Conservation (phyloP, 768 basidiomycete genomes). For the Clathrus columnatus region DNA sequence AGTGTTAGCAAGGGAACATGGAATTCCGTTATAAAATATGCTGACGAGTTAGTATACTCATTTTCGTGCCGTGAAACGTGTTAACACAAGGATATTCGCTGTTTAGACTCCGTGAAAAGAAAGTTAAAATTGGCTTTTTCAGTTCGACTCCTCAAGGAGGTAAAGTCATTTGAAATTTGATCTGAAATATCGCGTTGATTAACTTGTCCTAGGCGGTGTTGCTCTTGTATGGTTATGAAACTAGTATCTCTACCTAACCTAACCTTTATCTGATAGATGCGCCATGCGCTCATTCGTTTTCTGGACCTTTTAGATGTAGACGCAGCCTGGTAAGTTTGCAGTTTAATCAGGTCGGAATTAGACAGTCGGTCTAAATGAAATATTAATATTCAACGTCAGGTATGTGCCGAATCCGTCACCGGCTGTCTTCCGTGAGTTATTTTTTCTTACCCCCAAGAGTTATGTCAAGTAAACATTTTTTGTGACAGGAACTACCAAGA, state of each 20-base stretch:
- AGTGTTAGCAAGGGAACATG: constrained; percentile 69
- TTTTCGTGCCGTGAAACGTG: neutral
- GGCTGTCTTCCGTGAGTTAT: constrained; percentile 84
- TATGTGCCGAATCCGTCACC: constrained; percentile 87
- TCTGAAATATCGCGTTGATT: constrained; percentile 12
- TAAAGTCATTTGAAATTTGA: constrained; percentile 25
- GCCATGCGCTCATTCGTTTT: constrained; percentile 88
- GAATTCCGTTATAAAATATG: constrained; percentile 74
- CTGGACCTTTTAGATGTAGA: constrained; percentile 73
- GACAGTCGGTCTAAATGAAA: too few relatives aligned
- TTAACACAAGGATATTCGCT: neutral
- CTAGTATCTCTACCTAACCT: neutral
- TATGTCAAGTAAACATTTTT: constrained; percentile 8
- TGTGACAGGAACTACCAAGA: constrained; percentile 25
- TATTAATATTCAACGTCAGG: constrained; percentile 37
- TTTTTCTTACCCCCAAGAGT: constrained; percentile 19
- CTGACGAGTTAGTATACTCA: constrained; percentile 41
- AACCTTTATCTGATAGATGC: constrained; percentile 59
- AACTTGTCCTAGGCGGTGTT: constrained; percentile 61
- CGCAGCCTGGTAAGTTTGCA: constrained; percentile 60
- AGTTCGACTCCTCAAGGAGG: constrained; percentile 93
- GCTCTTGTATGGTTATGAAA: constrained; percentile 59
- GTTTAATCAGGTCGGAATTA: too few relatives aligned
- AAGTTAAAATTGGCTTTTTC: constrained; percentile 88
- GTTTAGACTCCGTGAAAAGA: constrained; percentile 58